Evolutionary conservation across 805 yeast species (phyloP), one percentile per base, ranked within the genome.

Genomic region (Lipomyces anomalus): DNA sequence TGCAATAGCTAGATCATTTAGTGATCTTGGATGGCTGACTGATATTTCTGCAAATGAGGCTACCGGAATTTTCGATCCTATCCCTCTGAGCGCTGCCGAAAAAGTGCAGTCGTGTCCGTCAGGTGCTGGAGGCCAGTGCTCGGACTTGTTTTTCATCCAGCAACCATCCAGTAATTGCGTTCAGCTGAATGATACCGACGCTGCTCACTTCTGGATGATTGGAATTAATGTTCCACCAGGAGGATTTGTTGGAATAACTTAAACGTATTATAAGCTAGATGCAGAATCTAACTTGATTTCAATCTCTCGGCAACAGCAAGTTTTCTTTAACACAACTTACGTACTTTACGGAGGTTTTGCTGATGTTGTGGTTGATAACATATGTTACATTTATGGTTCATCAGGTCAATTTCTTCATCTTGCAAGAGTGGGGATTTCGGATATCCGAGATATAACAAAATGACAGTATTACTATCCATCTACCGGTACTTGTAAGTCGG

Each of bases 181-280:
- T 6, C 51, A 36, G 35, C 36, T 46, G 13, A 11, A 35, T 23
- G 41, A 22, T 20, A 43, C 47, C 18, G 4, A 23, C 1, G 51
- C 53, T 6, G 47, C 44, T 2, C 45, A 46, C 26, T 50, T 50
- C 35, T 44, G 38, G 29, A 22, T 6, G 17, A 37, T 47, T 17
- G 16, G 9, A 20, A 18, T 5, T 18, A 39, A 6, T 24, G 36
- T 22, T 18, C 6, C 3, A 20, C n/a, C 16, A 21, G n/a, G n/a
- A n/a, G n/a, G n/a, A n/a, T n/a, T n/a, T n/a, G n/a, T 22, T 39
- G 55, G 55, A 18, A 48, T 42, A 42, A 50, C 55, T 4, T 24
- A 37, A 34, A 52, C 46, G 4, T 6, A 18, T 6, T 26, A 40
- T 35, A 20, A 22, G 13, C 30, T 50, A 13, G 50, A 50, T 24